phyloP scores from a whole-genome alignment of 805 yeast species.

The Osmozyma mogii region DNA sequence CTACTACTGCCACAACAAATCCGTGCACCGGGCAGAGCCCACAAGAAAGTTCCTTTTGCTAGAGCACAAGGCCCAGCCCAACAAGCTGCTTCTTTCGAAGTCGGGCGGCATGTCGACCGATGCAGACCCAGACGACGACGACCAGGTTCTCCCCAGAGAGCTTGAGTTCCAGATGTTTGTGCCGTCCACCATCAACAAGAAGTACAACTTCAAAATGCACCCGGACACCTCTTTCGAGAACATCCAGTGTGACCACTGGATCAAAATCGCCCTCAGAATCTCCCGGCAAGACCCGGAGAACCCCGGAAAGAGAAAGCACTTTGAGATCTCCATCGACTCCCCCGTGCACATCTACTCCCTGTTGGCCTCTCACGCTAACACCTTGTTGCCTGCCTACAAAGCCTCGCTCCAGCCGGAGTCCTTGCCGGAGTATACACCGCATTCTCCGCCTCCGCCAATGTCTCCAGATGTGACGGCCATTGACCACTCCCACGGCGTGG shows the following conservation, averaged over 20 bases:
- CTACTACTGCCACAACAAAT: conserved; percentile 77
- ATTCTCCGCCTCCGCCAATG: conserved; percentile 35
- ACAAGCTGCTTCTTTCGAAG: conserved; percentile 40
- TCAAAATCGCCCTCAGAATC: conserved; percentile 77
- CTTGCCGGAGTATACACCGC: conserved; percentile 19
- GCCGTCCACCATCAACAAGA: conserved; percentile 58
- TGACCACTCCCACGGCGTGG: conserved; percentile 17
- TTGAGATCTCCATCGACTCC: conserved; percentile 90
- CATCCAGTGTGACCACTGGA: conserved; percentile 92
- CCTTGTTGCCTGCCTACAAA: conserved; percentile 67
- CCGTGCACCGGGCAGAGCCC: conserved; percentile 91
- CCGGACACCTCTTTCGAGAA: conserved; percentile 79
- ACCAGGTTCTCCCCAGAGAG: conserved; percentile 65
- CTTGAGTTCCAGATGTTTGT: conserved; percentile 81
- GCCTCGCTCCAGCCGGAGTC: conserved; percentile 8
- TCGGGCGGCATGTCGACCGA: conserved; percentile 21
- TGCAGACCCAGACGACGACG: conserved; percentile 28
- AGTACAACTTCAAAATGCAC: conserved; percentile 45
- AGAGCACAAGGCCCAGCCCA: conserved; percentile 65
- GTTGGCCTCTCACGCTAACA: conserved; percentile 73
- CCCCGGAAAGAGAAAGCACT: conserved; percentile 68
- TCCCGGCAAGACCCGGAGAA: conserved; percentile 55
- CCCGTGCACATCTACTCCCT: conserved; percentile 81
- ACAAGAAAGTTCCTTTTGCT: conserved; percentile 68
- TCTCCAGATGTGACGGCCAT: conserved; percentile 49